A percentile compares a stretch with the other conserved stretches of the same genome.
Conservation (phyloP, 2,329 filamentous ascomycete genomes). For the Phoma sp. region DNA sequence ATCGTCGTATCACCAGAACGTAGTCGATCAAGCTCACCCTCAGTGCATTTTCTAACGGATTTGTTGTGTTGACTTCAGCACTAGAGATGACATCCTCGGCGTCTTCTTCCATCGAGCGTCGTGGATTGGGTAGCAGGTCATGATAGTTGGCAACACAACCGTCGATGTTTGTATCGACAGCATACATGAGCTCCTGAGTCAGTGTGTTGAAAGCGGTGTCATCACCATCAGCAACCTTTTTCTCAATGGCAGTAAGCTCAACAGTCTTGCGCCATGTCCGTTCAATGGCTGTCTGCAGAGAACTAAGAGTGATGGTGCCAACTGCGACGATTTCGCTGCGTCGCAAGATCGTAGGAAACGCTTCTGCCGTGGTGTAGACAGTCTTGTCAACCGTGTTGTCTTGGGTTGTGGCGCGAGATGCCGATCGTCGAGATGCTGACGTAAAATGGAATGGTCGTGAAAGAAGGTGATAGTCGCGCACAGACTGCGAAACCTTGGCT, state of each 20-base stretch:
- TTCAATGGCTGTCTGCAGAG: conserved; percentile 88
- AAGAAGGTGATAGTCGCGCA: conserved; percentile 85
- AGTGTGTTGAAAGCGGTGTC: conserved; percentile 72
- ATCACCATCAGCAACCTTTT: conserved; percentile 74
- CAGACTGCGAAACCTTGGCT: conserved; percentile 79
- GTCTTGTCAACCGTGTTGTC: conserved; percentile 84
- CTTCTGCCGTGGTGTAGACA: conserved; percentile 80
- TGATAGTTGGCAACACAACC: conserved; percentile 81
- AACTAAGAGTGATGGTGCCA: conserved; percentile 70
- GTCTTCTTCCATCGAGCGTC: conserved; percentile 41
- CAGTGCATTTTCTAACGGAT: conserved; percentile 75
- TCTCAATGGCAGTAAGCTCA: conserved; percentile 79
- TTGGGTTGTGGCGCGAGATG: conserved; percentile 68
- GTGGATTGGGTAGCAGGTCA: conserved; percentile 67
- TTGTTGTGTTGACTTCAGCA: conserved; percentile 53
- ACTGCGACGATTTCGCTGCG: conserved; percentile 81
- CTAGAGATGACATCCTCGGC: conserved; percentile 37
- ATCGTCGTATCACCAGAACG: conserved; percentile 84
- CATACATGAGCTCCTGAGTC: conserved; percentile 76
- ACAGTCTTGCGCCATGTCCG: conserved; percentile 89
- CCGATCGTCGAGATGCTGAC: conserved; percentile 73
- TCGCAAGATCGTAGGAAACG: conserved; percentile 89
- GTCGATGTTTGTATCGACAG: conserved; percentile 76
- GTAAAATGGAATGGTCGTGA: conserved; percentile 81
- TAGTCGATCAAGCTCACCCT: conserved; percentile 88